Conservation (phyloP, 2,329 filamentous ascomycete genomes). For the Xylariaceae sp. region DNA sequence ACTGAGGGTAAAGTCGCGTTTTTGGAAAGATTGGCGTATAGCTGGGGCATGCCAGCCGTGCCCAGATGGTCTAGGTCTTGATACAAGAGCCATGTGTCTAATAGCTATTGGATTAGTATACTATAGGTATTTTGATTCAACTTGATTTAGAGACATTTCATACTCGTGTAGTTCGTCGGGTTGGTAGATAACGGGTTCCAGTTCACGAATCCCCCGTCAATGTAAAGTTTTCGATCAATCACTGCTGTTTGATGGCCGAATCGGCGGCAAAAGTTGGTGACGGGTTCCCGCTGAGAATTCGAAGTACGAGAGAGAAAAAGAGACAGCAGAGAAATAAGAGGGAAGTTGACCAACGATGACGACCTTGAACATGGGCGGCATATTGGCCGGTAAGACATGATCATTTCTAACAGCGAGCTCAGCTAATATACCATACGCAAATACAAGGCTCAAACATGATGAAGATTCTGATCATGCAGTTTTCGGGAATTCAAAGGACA, state of each 20-base stretch:
- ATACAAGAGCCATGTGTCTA: slow-evolving; percentile 55
- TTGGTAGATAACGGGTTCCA: slow-evolving; percentile 50
- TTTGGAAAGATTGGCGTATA: slow-evolving; percentile 58
- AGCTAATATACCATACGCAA: too few relatives aligned
- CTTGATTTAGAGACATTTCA: too few relatives aligned
- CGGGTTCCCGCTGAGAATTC: slow-evolving; percentile 45
- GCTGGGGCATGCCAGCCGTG: slow-evolving; percentile 47
- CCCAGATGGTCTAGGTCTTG: slow-evolving; percentile 51
- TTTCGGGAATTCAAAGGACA: too few relatives aligned
- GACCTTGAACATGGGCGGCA: background rate
- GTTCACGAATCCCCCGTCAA: slow-evolving; percentile 60
- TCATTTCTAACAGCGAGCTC: background rate
- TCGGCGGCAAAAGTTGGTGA: slow-evolving; percentile 52
- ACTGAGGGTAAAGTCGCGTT: slow-evolving; percentile 52
- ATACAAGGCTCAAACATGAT: too few relatives aligned
- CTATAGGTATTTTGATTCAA: too few relatives aligned
- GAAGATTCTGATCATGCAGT: too few relatives aligned
- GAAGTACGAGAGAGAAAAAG: background rate
- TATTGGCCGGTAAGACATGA: background rate
- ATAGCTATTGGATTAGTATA: background rate
- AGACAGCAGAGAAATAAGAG: background rate
- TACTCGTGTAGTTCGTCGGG: slow-evolving; percentile 56
- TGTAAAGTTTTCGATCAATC: slow-evolving; percentile 58
- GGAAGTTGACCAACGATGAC: background rate
- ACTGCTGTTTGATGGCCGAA: slow-evolving; percentile 61